phyloP scores from a whole-genome alignment of 352 stramenopile species.

The Aphanomyces astaci region DNA sequence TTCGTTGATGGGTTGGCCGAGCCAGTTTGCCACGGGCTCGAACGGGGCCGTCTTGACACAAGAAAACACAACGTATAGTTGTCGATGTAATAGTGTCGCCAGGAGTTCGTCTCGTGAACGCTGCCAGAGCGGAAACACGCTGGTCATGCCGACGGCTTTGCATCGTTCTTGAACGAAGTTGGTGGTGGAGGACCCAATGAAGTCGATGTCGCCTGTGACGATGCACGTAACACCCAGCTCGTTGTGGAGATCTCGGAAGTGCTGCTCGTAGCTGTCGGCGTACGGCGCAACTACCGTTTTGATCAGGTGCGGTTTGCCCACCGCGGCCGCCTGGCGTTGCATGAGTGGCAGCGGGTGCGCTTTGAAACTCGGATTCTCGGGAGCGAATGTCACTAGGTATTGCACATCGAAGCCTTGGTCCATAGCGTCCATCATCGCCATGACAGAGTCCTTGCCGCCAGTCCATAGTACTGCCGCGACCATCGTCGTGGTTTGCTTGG shows the following conservation, averaged over 20 bases:
- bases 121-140: conserved; percentile 35
- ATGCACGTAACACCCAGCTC: conserved; percentile 32
- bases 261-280: conserved; percentile 33
- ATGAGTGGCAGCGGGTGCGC: conserved; percentile 36
- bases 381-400: conserved; percentile 28
- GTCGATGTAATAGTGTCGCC: conserved; percentile 24
- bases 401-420: conserved; percentile 26
- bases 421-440: conserved; percentile 29
- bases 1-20: conserved; percentile 29
- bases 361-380: conserved; percentile 27
- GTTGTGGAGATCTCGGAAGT: conserved; percentile 26
- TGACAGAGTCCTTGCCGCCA: conserved; percentile 43
- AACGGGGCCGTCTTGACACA: conserved; percentile 39
- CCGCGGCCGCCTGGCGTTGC: conserved; percentile 29
- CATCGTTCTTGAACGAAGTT: conserved; percentile 41
- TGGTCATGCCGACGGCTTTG: conserved; percentile 24
- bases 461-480: conserved; percentile 36
- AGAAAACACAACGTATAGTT: conserved; percentile 33
- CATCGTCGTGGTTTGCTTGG: not conserved
- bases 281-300: conserved; percentile 26
- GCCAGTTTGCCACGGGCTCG: conserved; percentile 28
- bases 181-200: conserved; percentile 31
- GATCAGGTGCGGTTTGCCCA: conserved; percentile 29
- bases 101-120: conserved; percentile 27
- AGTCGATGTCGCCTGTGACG: conserved; percentile 40